Evolutionary conservation across 2,329 filamentous ascomycete species (phyloP).

Genomic region (Fonsecaea pedrosoi): DNA sequence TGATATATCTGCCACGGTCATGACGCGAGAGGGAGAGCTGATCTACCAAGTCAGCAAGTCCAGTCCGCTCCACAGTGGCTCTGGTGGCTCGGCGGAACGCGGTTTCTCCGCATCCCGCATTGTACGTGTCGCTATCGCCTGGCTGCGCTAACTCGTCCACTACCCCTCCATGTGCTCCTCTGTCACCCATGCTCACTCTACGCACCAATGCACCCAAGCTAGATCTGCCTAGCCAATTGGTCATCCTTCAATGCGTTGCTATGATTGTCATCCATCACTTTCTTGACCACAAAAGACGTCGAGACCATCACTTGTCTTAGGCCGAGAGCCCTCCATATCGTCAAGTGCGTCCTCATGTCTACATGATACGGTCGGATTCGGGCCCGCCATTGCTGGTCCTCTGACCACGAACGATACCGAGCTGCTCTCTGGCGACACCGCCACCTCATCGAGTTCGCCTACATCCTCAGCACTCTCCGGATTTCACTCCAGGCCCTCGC

Average conservation of each 20-base stretch:
- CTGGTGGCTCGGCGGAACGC: constrained; percentile 3
- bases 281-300: neutral
- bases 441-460: neutral
- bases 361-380: neutral
- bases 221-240: constrained; percentile 11
- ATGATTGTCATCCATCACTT: neutral
- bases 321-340: neutral
- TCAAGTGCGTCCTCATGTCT: constrained; percentile 4
- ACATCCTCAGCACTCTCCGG: neutral
- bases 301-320: neutral
- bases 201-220: neutral
- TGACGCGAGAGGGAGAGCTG: neutral
- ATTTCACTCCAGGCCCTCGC: neutral
- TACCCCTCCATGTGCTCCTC: constrained; percentile 18
- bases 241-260: constrained; percentile 13
- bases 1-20: neutral
- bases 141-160: constrained; percentile 3
- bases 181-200: constrained; percentile 7
- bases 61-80: neutral
- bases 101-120: constrained; percentile 19
- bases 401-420: neutral
- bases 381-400: constrained; percentile 2
- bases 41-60: neutral
- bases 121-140: constrained; percentile 4
- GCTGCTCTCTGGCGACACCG: neutral